Percentiles rank a stretch among this genome's conserved stretches.
These are phyloP conservation scores for Ambispora gerdemannii DNA, from an alignment of 192 early-diverging fungal species.

Conservation along the genomic window DNA sequence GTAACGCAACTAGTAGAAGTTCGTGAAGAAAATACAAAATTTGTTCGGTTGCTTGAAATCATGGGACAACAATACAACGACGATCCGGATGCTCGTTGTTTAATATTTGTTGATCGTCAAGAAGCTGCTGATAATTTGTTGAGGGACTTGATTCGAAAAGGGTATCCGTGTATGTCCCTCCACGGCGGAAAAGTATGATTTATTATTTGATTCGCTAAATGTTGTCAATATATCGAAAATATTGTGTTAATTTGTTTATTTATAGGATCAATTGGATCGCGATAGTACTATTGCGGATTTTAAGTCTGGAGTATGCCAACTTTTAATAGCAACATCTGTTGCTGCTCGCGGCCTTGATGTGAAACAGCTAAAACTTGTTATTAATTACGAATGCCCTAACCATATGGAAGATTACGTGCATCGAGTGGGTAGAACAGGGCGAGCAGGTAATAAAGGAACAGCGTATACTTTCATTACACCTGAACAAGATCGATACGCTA, in stretches of 20 bases:
- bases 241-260: no score
- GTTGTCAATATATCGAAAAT: neutral
- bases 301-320: slow-evolving; percentile 82
- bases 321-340: slow-evolving; percentile 95
- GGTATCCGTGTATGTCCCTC: slow-evolving; percentile 85
- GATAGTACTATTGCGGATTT: slow-evolving; percentile 94
- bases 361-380: slow-evolving; percentile 85
- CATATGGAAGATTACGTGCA: slow-evolving; percentile 99
- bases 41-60: slow-evolving; percentile 81
- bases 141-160: slow-evolving; percentile 75
- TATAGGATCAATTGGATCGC: slow-evolving; percentile 75
- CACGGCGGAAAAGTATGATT: slow-evolving; percentile 88
- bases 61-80: slow-evolving; percentile 76
- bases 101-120: slow-evolving; percentile 96
- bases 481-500: slow-evolving; percentile 91
- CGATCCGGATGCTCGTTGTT: slow-evolving; percentile 66
- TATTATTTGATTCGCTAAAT: neutral
- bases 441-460: slow-evolving; percentile 96
- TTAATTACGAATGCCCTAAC: slow-evolving; percentile 97
- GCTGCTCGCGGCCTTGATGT: slow-evolving; percentile 96
- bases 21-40: slow-evolving; percentile 77
- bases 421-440: slow-evolving; percentile 95
- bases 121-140: slow-evolving; percentile 90
- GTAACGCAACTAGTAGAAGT: slow-evolving; percentile 92
- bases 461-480: slow-evolving; percentile 96